Evolutionary conservation across 2,329 filamentous ascomycete genomes (phyloP).

Genomic region (Proliferodiscus dingleyae): DNA sequence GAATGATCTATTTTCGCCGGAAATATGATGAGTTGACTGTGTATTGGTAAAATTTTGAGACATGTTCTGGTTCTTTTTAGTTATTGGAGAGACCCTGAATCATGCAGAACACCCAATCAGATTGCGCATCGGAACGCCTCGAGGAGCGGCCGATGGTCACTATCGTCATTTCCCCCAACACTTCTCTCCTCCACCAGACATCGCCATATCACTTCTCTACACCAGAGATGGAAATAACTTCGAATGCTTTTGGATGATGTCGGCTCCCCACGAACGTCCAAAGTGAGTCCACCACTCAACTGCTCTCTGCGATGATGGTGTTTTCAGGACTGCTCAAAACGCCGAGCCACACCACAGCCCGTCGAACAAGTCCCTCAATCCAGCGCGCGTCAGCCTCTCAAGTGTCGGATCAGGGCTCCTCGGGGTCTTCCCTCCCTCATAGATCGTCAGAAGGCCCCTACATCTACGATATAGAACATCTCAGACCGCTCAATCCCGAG

Average conservation of each 20-base stretch:
- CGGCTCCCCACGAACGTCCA: conserved; percentile 7
- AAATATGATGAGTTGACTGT: no score
- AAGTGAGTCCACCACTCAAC: conserved; percentile 22
- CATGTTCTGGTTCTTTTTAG: no score
- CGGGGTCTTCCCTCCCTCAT: conserved; percentile 12
- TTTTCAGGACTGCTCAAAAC: conserved; percentile 44
- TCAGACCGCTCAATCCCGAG: conserved; percentile 44
- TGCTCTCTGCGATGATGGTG: conserved; percentile 41
- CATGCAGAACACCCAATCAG: no score
- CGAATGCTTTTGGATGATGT: not conserved
- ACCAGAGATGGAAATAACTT: not conserved
- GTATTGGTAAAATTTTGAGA: no score
- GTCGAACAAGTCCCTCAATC: conserved; percentile 22
- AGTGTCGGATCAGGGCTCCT: conserved; percentile 31
- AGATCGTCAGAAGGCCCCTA: conserved; percentile 33
- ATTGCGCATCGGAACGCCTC: no score
- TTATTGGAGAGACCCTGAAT: no score
- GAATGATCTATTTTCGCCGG: no score
- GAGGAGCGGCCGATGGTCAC: no score
- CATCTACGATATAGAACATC: conserved; percentile 52
- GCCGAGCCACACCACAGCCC: conserved; percentile 33
- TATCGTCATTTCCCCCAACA: not conserved
- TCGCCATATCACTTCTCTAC: not conserved
- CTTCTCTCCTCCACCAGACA: no score
- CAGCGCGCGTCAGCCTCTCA: conserved; percentile 25